Percentiles rank a stretch among this genome's conserved stretches.
Conservation (phyloP, 441 rosid genomes). For the Adansonia grandidieri region DNA sequence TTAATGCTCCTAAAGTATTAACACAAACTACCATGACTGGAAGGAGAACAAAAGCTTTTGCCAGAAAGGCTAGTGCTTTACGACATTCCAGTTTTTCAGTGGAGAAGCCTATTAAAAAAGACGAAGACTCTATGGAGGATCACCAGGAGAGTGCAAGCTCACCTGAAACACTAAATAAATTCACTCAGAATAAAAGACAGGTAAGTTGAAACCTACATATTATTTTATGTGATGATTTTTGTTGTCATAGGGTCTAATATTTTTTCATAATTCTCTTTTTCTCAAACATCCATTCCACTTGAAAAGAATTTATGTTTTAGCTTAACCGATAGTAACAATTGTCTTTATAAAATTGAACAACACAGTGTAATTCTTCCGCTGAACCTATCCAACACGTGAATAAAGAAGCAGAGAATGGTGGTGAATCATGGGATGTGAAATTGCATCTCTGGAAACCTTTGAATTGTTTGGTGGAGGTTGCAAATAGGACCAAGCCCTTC, state of each 20-base stretch:
- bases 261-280: not conserved
- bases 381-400: constrained; percentile 54
- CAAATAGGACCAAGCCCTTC: constrained; percentile 59
- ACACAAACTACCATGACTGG: constrained; percentile 55
- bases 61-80: constrained; percentile 47
- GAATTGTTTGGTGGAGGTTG: constrained; percentile 71
- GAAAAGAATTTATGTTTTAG: not conserved
- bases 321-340: constrained; percentile 3
- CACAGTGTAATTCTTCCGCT: constrained; percentile 61
- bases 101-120: constrained; percentile 52
- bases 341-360: constrained; percentile 20
- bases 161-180: constrained; percentile 51
- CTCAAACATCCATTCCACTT: not conserved
- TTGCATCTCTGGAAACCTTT: constrained; percentile 68
- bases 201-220: constrained; percentile 37
- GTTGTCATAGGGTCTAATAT: constrained; percentile 1
- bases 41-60: constrained; percentile 54
- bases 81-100: constrained; percentile 47
- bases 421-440: constrained; percentile 56
- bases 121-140: constrained; percentile 56
- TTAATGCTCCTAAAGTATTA: constrained; percentile 64
- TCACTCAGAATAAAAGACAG: constrained; percentile 60
- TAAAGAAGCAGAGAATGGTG: constrained; percentile 42
- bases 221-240: constrained; percentile 20
- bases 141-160: constrained; percentile 54